A percentile compares a stretch with the other conserved stretches of the same genome.
Evolutionary conservation across 257 asterid genomes (phyloP).

Genomic region (Lavandula angustifolia): DNA sequence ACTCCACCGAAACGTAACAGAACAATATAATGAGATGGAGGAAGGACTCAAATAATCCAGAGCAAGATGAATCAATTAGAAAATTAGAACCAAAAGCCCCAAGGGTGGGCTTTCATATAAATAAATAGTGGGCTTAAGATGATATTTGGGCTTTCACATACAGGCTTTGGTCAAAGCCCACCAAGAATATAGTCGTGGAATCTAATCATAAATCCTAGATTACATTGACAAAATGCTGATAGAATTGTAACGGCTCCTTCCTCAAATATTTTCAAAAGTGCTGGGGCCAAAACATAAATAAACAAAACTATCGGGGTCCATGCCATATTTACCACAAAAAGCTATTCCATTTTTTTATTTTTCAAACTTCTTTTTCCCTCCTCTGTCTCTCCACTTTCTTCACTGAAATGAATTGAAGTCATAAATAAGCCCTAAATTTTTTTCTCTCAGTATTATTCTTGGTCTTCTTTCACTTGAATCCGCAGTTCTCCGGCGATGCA

Average conservation of each 20-base stretch:
- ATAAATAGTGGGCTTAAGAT: too few species aligned
- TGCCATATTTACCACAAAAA: background rate
- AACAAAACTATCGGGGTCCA: constrained; percentile 6
- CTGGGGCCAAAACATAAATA: constrained; percentile 30
- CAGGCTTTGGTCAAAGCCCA: constrained; percentile 32
- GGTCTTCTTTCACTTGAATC: constrained; percentile 1
- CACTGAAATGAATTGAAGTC: constrained; percentile 44
- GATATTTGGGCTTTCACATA: background rate
- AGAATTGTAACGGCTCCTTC: constrained; percentile 42
- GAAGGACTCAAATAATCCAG: too few species aligned
- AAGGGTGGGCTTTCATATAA: too few species aligned
- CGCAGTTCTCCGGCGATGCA: constrained; percentile 55
- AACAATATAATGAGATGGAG: too few species aligned
- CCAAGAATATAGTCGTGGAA: background rate
- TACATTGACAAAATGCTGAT: constrained; percentile 31
- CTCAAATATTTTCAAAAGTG: constrained; percentile 35
- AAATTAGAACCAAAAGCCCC: too few species aligned
- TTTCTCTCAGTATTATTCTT: constrained; percentile 29
- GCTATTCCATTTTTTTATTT: constrained; percentile 37
- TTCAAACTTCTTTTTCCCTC: constrained; percentile 54
- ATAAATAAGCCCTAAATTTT: constrained; percentile 38
- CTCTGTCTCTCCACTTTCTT: constrained; percentile 33
- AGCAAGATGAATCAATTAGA: too few species aligned
- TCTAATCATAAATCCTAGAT: constrained; percentile 19
- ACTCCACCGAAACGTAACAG: too few species aligned